Base-by-base conservation (phyloP, 1,284 basidiomycete genomes). In the Boletus mariae region DNA sequence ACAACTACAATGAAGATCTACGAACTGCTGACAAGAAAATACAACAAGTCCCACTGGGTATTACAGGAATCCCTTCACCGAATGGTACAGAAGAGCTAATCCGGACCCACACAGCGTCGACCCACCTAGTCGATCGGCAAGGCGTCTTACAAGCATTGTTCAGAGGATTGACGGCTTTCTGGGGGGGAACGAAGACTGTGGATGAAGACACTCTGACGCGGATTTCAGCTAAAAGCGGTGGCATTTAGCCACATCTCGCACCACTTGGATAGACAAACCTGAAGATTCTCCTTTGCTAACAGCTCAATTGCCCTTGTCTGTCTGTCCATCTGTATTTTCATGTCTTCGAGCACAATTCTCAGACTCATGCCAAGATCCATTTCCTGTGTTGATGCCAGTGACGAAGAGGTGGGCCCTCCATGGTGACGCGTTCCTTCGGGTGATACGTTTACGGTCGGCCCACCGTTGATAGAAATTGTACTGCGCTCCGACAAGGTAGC, bases 301-400 rank as follows among this genome's bases (percentile, higher is more conserved):
- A 56, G 17, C 29, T 71, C 66, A 8, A 70, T 60, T 10, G 68
- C 65, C 49, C 61, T 59, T 2, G 63, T 66, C 47, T 70, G 68
- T 49, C 62, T 60, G 41, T 67, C 59, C 67, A 70, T 72, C 40
- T 70, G 63, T 47, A 53, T 47, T 52, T 63, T 71, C 66, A 70
- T 64, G 31, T 58, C 61, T 52, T 67, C 66, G 20, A 73, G 63
- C 40, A 63, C 56, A 48, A 56, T 53, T 42, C 53, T 68, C 35
- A 71, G 40, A 38, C 59, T 61, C 41, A 43, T 52, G 23, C 65
- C 68, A 17, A 64, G 50, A 25, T 55, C 59, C 31, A 43, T 59
- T 32, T 68, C 63, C 31, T 57, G 63, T 10, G 61, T 52, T 23
- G 57, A 55, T 20, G 53, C 56, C 7, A 58, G 43, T 29, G 62